Evolutionary conservation across 2,329 filamentous ascomycete species (phyloP).

Genomic region (Penicillium hordei): DNA sequence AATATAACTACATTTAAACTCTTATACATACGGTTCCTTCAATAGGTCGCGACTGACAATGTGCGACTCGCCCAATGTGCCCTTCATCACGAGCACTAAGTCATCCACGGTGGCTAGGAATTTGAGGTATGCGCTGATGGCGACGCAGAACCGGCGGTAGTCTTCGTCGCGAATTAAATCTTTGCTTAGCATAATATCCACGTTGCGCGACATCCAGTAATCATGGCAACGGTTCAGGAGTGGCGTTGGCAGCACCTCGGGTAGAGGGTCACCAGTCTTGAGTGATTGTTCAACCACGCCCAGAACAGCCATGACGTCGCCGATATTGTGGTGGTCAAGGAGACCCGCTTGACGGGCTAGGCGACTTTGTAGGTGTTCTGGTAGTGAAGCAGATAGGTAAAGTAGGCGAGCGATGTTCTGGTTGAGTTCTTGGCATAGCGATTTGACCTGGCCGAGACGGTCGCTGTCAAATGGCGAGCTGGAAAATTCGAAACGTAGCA

Average conservation of each 20-base stretch:
- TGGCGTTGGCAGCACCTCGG: conserved; percentile 51
- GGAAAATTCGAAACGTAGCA: conserved; percentile 42
- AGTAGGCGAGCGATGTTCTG: conserved; percentile 40
- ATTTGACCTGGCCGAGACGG: conserved; percentile 34
- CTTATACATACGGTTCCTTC: conserved; percentile 7
- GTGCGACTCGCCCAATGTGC: conserved; percentile 45
- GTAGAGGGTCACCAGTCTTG: conserved; percentile 50
- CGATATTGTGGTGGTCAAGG: conserved; percentile 47
- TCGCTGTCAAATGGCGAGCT: conserved; percentile 40
- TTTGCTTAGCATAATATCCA: conserved; percentile 32
- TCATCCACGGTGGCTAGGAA: conserved; percentile 49
- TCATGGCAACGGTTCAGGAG: conserved; percentile 41
- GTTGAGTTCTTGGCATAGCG: conserved; percentile 35
- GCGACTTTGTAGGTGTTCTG: conserved; percentile 43
- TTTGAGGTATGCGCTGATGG: conserved; percentile 46
- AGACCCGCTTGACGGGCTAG: conserved; percentile 43
- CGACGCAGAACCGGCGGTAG: conserved; percentile 51
- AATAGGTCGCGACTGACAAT: conserved; percentile 28
- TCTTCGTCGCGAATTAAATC: conserved; percentile 43
- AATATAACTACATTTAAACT: background rate
- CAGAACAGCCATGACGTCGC: conserved; percentile 54
- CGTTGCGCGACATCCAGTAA: conserved; percentile 22
- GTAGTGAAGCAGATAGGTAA: conserved; percentile 34
- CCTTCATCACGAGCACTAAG: conserved; percentile 47
- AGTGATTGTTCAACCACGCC: conserved; percentile 50